phyloP scores from a whole-genome alignment of 2,329 filamentous ascomycete species.

The Amesomyces nigricolor region DNA sequence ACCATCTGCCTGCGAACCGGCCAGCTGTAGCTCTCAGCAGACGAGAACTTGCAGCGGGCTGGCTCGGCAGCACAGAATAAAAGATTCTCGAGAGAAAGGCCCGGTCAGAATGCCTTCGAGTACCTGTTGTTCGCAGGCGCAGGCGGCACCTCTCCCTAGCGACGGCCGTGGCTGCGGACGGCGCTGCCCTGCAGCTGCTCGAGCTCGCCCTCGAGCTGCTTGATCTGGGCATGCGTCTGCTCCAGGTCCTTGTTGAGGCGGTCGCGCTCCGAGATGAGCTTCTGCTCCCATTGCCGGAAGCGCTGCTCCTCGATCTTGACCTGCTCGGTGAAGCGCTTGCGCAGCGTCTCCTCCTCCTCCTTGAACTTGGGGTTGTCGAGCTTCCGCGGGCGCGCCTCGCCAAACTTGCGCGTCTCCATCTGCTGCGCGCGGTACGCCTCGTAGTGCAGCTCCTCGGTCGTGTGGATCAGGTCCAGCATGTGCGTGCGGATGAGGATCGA shows the following conservation, averaged over 20 bases:
- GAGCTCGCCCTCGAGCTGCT: slow-evolving; percentile 85
- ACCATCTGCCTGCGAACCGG: not conserved
- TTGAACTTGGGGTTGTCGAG: slow-evolving; percentile 99
- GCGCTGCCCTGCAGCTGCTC: slow-evolving; percentile 88
- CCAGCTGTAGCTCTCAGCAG: not conserved
- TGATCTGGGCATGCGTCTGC: slow-evolving; percentile 91
- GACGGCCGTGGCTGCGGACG: slow-evolving; percentile 86
- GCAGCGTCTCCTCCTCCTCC: slow-evolving; percentile 96
- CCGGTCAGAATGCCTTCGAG: too few species aligned
- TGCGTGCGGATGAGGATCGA: slow-evolving; percentile 98
- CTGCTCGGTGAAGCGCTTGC: slow-evolving; percentile 99
- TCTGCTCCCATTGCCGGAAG: slow-evolving; percentile 99
- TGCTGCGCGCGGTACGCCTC: slow-evolving; percentile 98
- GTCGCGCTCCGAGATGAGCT: slow-evolving; percentile 97
- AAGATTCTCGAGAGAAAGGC: not conserved
- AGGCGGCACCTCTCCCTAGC: slow-evolving; percentile 45
- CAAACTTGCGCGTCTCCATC: slow-evolving; percentile 99
- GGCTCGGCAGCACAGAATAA: not conserved
- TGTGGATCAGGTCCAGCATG: slow-evolving; percentile 99
- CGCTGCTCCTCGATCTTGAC: slow-evolving; percentile 99
- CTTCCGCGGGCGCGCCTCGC: slow-evolving; percentile 94
- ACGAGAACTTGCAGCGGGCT: not conserved
- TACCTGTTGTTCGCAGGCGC: too few species aligned
- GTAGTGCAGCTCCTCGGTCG: slow-evolving; percentile 98
- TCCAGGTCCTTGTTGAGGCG: slow-evolving; percentile 99